Percentiles rank a stretch among this genome's conserved stretches.
These are phyloP conservation scores for Vitis hybrid DNA, from an alignment of 177 flowering plant species.

Conservation along the genomic window DNA sequence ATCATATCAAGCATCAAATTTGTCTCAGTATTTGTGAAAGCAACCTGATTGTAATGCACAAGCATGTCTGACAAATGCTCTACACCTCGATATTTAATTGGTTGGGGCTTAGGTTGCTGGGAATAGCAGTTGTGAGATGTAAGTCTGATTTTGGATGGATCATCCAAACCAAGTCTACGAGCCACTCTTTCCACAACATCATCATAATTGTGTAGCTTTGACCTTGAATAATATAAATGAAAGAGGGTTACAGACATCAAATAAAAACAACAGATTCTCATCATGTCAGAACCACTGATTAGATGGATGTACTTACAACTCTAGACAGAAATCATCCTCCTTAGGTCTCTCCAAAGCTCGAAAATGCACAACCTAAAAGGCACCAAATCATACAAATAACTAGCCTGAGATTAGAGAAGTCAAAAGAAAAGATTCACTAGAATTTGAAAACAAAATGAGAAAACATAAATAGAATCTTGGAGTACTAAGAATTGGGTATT, in stretches of 20 bases:
- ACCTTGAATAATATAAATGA: conserved; percentile 36
- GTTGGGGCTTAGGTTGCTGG: conserved; percentile 86
- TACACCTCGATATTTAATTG: conserved; percentile 72
- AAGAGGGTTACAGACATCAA: not conserved
- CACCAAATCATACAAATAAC: conserved; percentile 9
- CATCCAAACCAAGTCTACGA: conserved; percentile 62
- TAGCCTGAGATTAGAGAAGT: not conserved
- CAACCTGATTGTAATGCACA: conserved; percentile 82
- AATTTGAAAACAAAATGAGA: no score
- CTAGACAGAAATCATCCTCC: conserved; percentile 78
- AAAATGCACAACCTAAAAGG: conserved; percentile 66
- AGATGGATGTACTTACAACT: conserved; percentile 51
- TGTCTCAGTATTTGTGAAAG: not conserved
- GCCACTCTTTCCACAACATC: conserved; percentile 89
- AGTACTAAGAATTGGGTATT: no score
- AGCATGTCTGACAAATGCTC: conserved; percentile 83
- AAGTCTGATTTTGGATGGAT: conserved; percentile 79
- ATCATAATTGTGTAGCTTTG: conserved; percentile 69
- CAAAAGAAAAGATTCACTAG: not conserved
- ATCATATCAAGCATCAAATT: not conserved
- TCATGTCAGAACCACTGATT: not conserved
- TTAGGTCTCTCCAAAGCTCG: conserved; percentile 84
- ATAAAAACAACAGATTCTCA: not conserved
- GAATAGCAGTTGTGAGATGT: conserved; percentile 90
- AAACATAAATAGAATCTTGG: no score